phyloP scores from a whole-genome alignment of 2,329 filamentous ascomycete genomes.

The Pseudogymnoascus sp. region DNA sequence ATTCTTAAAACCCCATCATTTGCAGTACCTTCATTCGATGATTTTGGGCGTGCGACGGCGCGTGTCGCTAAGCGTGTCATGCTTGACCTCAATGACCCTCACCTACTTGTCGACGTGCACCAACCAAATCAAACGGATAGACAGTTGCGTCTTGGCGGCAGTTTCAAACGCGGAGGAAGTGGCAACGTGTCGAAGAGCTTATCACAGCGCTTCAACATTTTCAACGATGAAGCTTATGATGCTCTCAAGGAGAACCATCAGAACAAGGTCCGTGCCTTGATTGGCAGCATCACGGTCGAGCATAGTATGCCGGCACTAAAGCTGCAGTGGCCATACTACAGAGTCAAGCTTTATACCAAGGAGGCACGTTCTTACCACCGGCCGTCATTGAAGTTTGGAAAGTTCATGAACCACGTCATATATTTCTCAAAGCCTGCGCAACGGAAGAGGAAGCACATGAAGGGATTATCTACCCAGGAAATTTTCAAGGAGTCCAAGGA shows the following conservation, averaged over 20 bases:
- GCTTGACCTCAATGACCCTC: conserved; percentile 80
- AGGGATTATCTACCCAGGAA: conserved; percentile 68
- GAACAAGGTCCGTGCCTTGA: conserved; percentile 86
- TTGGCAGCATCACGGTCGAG: conserved; percentile 87
- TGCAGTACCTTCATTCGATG: conserved; percentile 65
- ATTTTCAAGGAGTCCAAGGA: conserved; percentile 75
- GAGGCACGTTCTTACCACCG: conserved; percentile 78
- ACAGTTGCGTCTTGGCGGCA: conserved; percentile 38
- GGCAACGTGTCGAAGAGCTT: conserved; percentile 66
- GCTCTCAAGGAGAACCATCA: conserved; percentile 94
- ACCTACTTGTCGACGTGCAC: conserved; percentile 73
- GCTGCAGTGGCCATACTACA: conserved; percentile 93
- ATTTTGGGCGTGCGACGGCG: conserved; percentile 67
- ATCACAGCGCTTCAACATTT: conserved; percentile 82
- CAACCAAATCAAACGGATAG: conserved; percentile 57
- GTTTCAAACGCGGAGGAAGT: conserved; percentile 58
- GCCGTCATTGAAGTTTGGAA: conserved; percentile 66
- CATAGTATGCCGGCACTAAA: conserved; percentile 88
- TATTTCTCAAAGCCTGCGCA: conserved; percentile 64
- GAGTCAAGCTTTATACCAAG: conserved; percentile 66
- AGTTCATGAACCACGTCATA: conserved; percentile 57
- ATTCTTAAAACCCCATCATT: conserved; percentile 52
- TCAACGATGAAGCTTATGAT: conserved; percentile 93
- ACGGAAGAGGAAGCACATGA: conserved; percentile 75
- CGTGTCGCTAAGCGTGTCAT: conserved; percentile 70